A percentile compares a stretch with the other conserved stretches of the same genome.
phyloP scores from a whole-genome alignment of 495 filamentous ascomycete genomes.

The Xanthoparmelia taractica region DNA sequence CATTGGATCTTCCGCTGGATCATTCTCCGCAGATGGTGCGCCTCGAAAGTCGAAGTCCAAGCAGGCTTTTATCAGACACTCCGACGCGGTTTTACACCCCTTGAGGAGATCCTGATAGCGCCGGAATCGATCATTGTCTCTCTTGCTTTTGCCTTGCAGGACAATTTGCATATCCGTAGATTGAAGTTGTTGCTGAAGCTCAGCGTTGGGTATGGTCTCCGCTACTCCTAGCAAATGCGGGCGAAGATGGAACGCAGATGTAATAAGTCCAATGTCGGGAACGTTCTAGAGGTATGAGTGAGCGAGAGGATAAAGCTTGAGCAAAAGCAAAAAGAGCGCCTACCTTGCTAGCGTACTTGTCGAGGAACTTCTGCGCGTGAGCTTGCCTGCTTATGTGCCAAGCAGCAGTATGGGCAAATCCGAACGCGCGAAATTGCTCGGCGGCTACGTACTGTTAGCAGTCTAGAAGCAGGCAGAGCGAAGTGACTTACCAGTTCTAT shows the following conservation, averaged over 20 bases:
- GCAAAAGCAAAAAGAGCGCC: not conserved
- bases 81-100: not conserved
- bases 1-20: not conserved
- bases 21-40: not conserved
- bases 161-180: not conserved
- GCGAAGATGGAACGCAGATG: not conserved
- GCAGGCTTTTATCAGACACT: not conserved
- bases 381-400: constrained; percentile 46
- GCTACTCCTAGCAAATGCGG: not conserved
- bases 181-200: constrained; percentile 4
- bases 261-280: not conserved
- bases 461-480: not conserved
- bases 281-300: not conserved
- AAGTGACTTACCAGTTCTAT: constrained; percentile 29
- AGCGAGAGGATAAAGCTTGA: constrained; percentile 3
- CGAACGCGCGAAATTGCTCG: constrained; percentile 43
- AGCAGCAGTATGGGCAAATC: constrained; percentile 36
- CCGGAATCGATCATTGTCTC: not conserved
- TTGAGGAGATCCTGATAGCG: not conserved
- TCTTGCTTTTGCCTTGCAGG: not conserved
- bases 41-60: not conserved
- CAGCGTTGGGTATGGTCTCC: not conserved
- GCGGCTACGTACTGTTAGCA: constrained; percentile 19
- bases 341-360: constrained; percentile 44
- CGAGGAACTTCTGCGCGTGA: constrained; percentile 46